phyloP scores from a whole-genome alignment of 371 early-diverging fungal species.

The Mortierella sp. region DNA sequence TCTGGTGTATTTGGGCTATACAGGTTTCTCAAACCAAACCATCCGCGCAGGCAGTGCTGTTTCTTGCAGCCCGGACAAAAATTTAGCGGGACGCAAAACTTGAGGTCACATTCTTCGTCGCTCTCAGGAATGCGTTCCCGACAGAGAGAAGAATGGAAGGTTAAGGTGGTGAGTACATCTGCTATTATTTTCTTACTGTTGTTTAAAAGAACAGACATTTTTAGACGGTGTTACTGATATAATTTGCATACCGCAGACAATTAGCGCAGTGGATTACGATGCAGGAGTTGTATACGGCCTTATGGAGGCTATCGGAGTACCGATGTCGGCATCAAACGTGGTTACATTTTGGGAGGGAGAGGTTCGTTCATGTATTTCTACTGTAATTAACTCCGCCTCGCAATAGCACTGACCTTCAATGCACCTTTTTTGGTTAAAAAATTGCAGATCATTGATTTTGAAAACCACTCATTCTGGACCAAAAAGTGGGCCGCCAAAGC shows the following conservation, averaged over 20 bases:
- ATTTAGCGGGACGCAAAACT: slow-evolving; percentile 57
- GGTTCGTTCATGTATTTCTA: slow-evolving; percentile 24
- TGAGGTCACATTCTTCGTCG: slow-evolving; percentile 16
- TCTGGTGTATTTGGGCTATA: slow-evolving; percentile 2
- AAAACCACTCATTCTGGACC: slow-evolving; percentile 63
- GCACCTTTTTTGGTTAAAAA: background rate
- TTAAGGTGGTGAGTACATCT: slow-evolving; percentile 57
- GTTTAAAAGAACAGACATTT: too few relatives aligned
- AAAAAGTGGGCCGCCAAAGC: slow-evolving; percentile 62
- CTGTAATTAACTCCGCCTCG: background rate
- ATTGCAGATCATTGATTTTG: slow-evolving; percentile 63
- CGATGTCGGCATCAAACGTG: slow-evolving; percentile 59
- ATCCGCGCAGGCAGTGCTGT: slow-evolving; percentile 41
- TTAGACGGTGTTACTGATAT: too few relatives aligned
- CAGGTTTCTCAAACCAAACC: slow-evolving; percentile 9
- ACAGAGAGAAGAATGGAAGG: slow-evolving; percentile 59
- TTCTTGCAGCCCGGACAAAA: slow-evolving; percentile 55
- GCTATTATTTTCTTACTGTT: background rate
- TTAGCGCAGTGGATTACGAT: slow-evolving; percentile 65
- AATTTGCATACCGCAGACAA: slow-evolving; percentile 36
- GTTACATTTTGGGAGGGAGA: slow-evolving; percentile 72
- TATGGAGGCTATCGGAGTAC: slow-evolving; percentile 70
- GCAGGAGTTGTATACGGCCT: slow-evolving; percentile 61
- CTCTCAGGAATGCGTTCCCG: slow-evolving; percentile 23
- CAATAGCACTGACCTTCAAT: background rate